These are phyloP conservation scores for Cystobasidium onofrii DNA, from an alignment of 768 basidiomycete species.

Conservation along the genomic window DNA sequence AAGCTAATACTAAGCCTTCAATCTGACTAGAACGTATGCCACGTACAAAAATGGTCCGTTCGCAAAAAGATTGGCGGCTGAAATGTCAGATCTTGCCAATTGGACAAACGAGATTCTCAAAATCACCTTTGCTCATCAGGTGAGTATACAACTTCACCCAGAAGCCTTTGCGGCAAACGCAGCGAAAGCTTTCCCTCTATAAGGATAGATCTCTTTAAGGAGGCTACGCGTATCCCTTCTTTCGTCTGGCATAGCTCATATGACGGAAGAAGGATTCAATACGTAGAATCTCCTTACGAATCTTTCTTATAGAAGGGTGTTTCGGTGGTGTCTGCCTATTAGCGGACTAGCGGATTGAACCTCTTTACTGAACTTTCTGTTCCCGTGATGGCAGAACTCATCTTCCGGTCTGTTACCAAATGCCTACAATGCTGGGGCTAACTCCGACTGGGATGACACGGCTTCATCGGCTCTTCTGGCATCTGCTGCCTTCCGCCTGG, in stretches of 20 bases:
- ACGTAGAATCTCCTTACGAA: no score
- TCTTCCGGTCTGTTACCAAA: constrained; percentile 53
- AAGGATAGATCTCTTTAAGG: no score
- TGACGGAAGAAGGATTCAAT: no score
- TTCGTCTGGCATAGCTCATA: no score
- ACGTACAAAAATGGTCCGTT: constrained; percentile 62
- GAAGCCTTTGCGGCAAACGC: no score
- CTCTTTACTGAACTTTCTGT: neutral
- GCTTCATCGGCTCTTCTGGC: constrained; percentile 67
- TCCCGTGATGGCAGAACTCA: constrained; percentile 21
- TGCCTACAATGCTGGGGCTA: constrained; percentile 55
- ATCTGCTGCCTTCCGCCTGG: constrained; percentile 64
- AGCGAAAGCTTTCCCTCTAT: no score
- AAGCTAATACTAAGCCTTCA: no score
- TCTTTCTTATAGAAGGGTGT: no score
- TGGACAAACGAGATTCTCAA: constrained; percentile 43
- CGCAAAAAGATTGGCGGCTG: constrained; percentile 35
- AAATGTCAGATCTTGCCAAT: constrained; percentile 37
- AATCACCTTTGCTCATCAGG: constrained; percentile 31
- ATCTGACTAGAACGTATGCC: constrained; percentile 57
- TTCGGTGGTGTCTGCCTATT: no score
- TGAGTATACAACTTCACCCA: constrained; percentile 12
- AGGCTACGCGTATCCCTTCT: no score
- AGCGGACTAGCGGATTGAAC: no score
- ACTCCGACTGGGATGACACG: constrained; percentile 60